Base-by-base conservation (phyloP, 208 protist species). In the Herpetomonas muscarum region DNA sequence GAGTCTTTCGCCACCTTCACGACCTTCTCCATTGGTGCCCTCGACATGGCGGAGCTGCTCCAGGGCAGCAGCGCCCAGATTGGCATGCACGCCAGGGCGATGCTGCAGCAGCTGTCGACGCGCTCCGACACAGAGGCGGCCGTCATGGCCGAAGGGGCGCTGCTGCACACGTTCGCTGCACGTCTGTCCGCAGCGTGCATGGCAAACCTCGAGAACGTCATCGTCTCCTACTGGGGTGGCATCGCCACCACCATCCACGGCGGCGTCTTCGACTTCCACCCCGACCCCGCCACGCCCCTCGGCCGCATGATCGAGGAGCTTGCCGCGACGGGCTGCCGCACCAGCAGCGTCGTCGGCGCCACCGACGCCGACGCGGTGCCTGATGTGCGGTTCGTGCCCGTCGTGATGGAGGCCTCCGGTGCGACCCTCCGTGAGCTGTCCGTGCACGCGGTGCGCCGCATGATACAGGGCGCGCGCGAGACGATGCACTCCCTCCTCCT, bases 151-250 rank as follows among this genome's bases (percentile, higher is more conserved):
- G 64, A 79, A 42, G 67, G 60, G 1, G 31, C 67, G n/a, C 51
- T 61, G 19, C 64, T 84, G 10, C 56, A 67, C 36, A 84, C 76
- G n/a, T 86, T 90, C 57, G 72, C 78, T 32, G 53, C 74, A 22
- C 70, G 82, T 12, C 55, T 92, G 32, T 68, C 77, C 25, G 67
- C 67, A 42, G 70, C 67, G 45, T 89, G 73, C 52, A 65, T 89
- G 24, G 63, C 66, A 30, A 74, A 79, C 31, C 68, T 94, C 26
- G 85, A 92, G 66, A 61, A 90, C 56, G 74, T 82, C 17, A 37
- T 90, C 12, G 77, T 76, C 10, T 85, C 84, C 21, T 95, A 92
- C 67, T 95, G 88, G 85, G 77, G 83, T 32, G 85, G 88, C 30
- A 87, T 92, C 57, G 84, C 81, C 29, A 64, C 61, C 12, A 68